A percentile compares a stretch with the other conserved stretches of the same genome.
phyloP scores from a whole-genome alignment of 768 basidiomycete species.

The Collybiopsis confluens region DNA sequence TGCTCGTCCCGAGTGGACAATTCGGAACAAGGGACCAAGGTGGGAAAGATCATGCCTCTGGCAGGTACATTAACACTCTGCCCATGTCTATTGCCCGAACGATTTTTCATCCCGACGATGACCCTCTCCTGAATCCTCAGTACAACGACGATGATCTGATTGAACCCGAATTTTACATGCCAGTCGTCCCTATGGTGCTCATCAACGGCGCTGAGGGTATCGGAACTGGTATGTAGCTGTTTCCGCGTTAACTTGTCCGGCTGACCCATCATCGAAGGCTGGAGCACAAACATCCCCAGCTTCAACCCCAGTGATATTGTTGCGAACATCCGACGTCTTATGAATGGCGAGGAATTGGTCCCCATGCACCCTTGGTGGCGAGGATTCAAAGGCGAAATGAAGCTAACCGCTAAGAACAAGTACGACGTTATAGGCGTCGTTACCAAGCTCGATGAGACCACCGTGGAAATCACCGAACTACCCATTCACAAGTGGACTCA shows the following conservation, averaged over 20 bases:
- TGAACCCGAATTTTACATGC: constrained; percentile 95
- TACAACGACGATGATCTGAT: constrained; percentile 83
- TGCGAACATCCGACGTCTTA: constrained; percentile 77
- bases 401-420: constrained; percentile 76
- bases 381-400: constrained; percentile 88
- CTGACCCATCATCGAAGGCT: constrained; percentile 47
- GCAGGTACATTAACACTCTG: constrained; percentile 93
- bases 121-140: constrained; percentile 77
- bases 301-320: constrained; percentile 93
- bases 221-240: constrained; percentile 71
- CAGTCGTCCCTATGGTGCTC: constrained; percentile 81
- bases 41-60: constrained; percentile 94
- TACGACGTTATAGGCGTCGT: constrained; percentile 76
- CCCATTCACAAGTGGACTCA: constrained; percentile 96
- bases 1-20: constrained; percentile 86
- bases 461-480: constrained; percentile 91
- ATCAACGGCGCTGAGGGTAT: constrained; percentile 97
- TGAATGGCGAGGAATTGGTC: constrained; percentile 78
- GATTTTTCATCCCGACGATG: constrained; percentile 81
- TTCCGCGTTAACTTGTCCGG: background rate
- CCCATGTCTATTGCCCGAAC: constrained; percentile 68
- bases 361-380: constrained; percentile 98
- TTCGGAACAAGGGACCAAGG: constrained; percentile 92
- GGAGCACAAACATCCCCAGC: constrained; percentile 90
- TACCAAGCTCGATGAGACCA: constrained; percentile 78